These are phyloP conservation scores for Plasmodiophora brassicae DNA, from an alignment of 208 protist species.

Conservation along the genomic window DNA sequence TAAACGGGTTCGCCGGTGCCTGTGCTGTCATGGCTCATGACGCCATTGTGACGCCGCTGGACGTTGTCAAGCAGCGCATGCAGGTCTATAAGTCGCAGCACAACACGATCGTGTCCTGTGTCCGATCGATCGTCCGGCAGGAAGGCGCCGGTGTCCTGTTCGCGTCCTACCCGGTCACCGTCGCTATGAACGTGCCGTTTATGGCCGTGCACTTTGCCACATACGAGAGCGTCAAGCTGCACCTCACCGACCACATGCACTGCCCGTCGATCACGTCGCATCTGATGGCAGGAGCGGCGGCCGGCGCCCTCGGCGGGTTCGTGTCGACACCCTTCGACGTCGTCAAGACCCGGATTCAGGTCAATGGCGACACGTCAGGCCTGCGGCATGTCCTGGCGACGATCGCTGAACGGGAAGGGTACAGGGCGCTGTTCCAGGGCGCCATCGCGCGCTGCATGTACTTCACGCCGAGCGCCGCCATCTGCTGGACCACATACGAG, in stretches of 20 bases:
- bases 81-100: slow-evolving; percentile 29
- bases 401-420: slow-evolving; percentile 15
- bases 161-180: slow-evolving; percentile 27
- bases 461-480: slow-evolving; percentile 39
- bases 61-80: slow-evolving; percentile 46
- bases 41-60: slow-evolving; percentile 42
- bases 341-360: slow-evolving; percentile 40
- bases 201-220: slow-evolving; percentile 27
- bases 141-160: background rate
- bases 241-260: background rate
- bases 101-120: background rate
- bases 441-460: slow-evolving; percentile 32
- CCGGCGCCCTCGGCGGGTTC: slow-evolving; percentile 36
- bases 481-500: slow-evolving; percentile 44
- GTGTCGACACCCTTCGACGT: slow-evolving; percentile 39
- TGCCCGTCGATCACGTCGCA: background rate
- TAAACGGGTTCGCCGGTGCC: slow-evolving; percentile 25
- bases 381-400: background rate
- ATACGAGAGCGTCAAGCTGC: slow-evolving; percentile 29
- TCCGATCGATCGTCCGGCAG: background rate
- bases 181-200: slow-evolving; percentile 31
- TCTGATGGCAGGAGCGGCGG: slow-evolving; percentile 28
- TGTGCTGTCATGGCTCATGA: slow-evolving; percentile 43
- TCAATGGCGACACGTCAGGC: slow-evolving; percentile 25
- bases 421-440: slow-evolving; percentile 14